Base-by-base conservation (phyloP, 805 yeast species). In the Metschnikowia cerradonensis region DNA sequence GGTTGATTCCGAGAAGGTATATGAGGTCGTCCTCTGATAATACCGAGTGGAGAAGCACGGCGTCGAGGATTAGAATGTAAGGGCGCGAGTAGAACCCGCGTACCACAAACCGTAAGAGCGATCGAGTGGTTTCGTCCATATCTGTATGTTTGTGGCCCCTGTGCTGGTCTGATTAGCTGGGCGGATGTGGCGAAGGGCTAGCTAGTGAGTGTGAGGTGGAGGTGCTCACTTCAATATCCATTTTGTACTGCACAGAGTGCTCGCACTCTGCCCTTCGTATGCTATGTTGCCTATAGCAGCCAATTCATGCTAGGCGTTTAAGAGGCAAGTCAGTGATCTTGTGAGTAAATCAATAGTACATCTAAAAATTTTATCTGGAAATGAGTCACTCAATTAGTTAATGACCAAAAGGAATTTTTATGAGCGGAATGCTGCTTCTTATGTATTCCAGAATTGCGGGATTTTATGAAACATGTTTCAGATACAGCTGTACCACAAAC, bases 11-110 rank as follows among this genome's bases (percentile, higher is more conserved):
- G 41, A 92, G 73, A 47, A 94, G 74, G 61, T 81, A 84, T 31
- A 87, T 80, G 63, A 94, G 74, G 68, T 94, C 99, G 54, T 92
- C 97, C 67, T 94, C 99, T 17, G 91, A 86, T 31, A 92, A 77
- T 7, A 92, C 97, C 14, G 91, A 85, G 67, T 92, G 99, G 60
- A 86, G 80, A 37, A 92, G 68, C 5, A 92, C 73, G 1, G 97
- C 96, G 67, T 92, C 99, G 55, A 94, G 67, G 7, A 92, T 84
- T 41, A 92, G 76, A 38, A 91, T 84, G 58, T 87, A 87, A n/a
- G 88, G 85, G 32, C 84, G 82, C 34, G 89, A 84, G 64, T 91
- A 94, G 70, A 92, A 94, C 15, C 95, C 91, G 55, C 98, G 77
- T 1, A 84, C 83, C 10, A 90, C 96, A 58, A 86, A 83, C 52